phyloP scores from a whole-genome alignment of 495 filamentous ascomycete genomes.

The Lophium mytilinum region DNA sequence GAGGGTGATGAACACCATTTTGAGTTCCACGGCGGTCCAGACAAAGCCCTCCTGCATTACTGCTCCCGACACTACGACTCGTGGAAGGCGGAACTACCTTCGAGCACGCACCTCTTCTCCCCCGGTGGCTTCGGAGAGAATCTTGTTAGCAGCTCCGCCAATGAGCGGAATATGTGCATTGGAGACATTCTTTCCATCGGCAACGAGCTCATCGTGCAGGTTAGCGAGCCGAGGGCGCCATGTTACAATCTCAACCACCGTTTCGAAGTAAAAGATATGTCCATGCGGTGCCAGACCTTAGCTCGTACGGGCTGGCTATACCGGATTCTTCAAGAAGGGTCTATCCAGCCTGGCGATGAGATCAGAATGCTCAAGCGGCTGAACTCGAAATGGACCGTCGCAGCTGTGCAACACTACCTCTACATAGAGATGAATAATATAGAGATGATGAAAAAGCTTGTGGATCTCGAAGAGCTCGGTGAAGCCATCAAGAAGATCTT shows the following conservation, averaged over 20 bases:
- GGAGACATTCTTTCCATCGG: constrained; percentile 44
- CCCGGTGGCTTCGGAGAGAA: constrained; percentile 53
- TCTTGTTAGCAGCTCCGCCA: constrained; percentile 41
- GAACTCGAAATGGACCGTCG: constrained; percentile 48
- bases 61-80: constrained; percentile 45
- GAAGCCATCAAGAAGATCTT: constrained; percentile 39
- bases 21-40: constrained; percentile 45
- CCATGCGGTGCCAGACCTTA: constrained; percentile 42
- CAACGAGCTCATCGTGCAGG: constrained; percentile 29
- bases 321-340: constrained; percentile 41
- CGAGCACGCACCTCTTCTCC: constrained; percentile 36
- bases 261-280: constrained; percentile 42
- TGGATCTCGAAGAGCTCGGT: constrained; percentile 41
- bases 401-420: constrained; percentile 47
- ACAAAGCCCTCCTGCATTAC: constrained; percentile 53
- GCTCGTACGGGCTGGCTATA: constrained; percentile 51
- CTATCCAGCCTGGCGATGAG: constrained; percentile 39
- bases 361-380: constrained; percentile 38
- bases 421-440: constrained; percentile 40
- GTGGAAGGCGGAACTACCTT: constrained; percentile 41
- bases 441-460: constrained; percentile 40
- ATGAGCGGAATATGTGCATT: constrained; percentile 51
- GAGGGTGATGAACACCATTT: constrained; percentile 49
- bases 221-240: constrained; percentile 13
- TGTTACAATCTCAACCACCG: constrained; percentile 26